A percentile compares a stretch with the other conserved stretches of the same genome.
These are phyloP conservation scores for Lagerstroemia speciosa DNA, from an alignment of 345 rosid species.

Conservation along the genomic window DNA sequence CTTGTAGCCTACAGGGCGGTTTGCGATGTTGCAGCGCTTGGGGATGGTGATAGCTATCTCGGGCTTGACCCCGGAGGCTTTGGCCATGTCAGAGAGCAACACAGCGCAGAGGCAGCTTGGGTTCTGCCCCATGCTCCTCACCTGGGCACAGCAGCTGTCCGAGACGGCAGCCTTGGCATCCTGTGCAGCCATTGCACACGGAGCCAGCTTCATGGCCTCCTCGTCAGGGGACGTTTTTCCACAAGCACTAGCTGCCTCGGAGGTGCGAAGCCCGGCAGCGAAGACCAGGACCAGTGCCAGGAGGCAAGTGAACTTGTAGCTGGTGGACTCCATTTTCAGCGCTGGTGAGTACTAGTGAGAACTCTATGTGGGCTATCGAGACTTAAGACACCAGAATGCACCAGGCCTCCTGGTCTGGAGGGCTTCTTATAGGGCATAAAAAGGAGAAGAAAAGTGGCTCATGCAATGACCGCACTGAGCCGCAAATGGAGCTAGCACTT, in stretches of 20 bases:
- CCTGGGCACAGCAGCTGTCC: conserved; percentile 49
- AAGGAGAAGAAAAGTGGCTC: background rate
- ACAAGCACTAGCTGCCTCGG: conserved; percentile 67
- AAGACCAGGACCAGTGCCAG: conserved; percentile 4
- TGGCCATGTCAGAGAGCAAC: conserved; percentile 73
- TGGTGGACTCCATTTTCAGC: conserved; percentile 17
- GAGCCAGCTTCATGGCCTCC: conserved; percentile 74
- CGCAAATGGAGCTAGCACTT: background rate
- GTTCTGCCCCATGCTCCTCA: conserved; percentile 56
- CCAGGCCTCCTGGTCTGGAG: background rate
- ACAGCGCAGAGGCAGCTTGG: conserved; percentile 75
- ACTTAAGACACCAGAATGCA: background rate
- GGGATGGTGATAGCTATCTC: conserved; percentile 77
- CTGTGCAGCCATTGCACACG: conserved; percentile 66
- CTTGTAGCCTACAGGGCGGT: conserved; percentile 77
- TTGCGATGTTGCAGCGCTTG: conserved; percentile 64
- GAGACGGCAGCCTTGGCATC: conserved; percentile 46
- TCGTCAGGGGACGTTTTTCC: conserved; percentile 59
- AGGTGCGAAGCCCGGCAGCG: conserved; percentile 18
- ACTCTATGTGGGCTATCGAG: too few species aligned
- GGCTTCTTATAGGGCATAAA: background rate
- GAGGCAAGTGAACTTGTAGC: conserved; percentile 20
- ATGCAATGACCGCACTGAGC: background rate
- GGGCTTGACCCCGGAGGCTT: conserved; percentile 55
- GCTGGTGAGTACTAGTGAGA: background rate